Conservation (phyloP, 2,329 filamentous ascomycete genomes). For the Monosporascus cannonballus region DNA sequence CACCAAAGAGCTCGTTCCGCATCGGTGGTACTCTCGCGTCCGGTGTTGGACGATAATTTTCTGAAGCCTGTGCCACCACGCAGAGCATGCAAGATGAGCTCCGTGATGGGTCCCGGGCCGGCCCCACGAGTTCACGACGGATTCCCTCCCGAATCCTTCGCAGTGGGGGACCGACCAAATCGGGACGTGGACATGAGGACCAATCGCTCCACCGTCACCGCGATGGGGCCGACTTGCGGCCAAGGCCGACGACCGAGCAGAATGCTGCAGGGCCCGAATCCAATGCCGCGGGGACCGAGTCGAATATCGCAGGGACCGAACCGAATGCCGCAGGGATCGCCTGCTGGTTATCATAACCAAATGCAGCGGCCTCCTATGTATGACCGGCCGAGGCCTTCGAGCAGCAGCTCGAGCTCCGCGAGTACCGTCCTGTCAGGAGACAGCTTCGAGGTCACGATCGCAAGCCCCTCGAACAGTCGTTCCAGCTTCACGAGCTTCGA, state of each 20-base stretch:
- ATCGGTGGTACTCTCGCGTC: slow-evolving; percentile 12
- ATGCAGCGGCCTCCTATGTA: slow-evolving; percentile 21
- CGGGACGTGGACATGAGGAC: slow-evolving; percentile 8
- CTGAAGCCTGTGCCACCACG: slow-evolving; percentile 11
- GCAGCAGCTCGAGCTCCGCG: slow-evolving; percentile 16
- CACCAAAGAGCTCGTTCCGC: slow-evolving; percentile 21
- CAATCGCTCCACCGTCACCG: slow-evolving; percentile 12
- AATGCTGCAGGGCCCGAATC: slow-evolving; percentile 1
- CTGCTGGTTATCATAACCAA: slow-evolving; percentile 22
- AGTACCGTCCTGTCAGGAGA: slow-evolving; percentile 21
- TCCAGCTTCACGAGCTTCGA: slow-evolving; percentile 37
- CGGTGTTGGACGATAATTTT: slow-evolving; percentile 16
- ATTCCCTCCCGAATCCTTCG: slow-evolving; percentile 11
- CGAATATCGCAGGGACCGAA: background rate
- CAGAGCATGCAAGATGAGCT: slow-evolving; percentile 12
- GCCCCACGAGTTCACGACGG: slow-evolving; percentile 13
- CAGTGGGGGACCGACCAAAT: slow-evolving; percentile 7
- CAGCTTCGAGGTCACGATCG: slow-evolving; percentile 24
- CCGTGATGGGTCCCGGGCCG: slow-evolving; percentile 11
- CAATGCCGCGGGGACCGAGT: background rate
- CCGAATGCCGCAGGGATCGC: slow-evolving; percentile 2
- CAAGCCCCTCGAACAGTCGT: slow-evolving; percentile 28
- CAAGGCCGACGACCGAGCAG: slow-evolving; percentile 13
- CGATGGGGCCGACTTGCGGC: slow-evolving; percentile 9
- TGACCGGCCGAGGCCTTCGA: slow-evolving; percentile 19